phyloP scores from a whole-genome alignment of 805 yeast species.

The Kodamaea hsintzibuensis region DNA sequence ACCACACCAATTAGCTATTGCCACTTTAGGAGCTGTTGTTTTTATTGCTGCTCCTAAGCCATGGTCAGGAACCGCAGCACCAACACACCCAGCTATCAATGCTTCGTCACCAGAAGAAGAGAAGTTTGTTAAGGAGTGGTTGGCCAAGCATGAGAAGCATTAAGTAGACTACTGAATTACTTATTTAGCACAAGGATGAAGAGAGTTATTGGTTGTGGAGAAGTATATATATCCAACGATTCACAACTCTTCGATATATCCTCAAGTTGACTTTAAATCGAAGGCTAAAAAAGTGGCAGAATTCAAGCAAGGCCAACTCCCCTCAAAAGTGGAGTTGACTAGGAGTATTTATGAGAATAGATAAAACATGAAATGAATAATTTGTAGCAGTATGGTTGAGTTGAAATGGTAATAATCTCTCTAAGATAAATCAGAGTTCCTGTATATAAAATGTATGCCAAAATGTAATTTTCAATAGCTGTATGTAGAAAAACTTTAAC shows the following conservation, averaged over 20 bases:
- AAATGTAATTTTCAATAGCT: too few species aligned
- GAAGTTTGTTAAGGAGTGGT: constrained; percentile 68
- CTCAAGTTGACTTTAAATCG: background rate
- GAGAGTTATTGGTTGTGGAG: background rate
- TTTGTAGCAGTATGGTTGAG: too few species aligned
- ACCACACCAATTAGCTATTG: constrained; percentile 81
- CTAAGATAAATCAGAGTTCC: background rate
- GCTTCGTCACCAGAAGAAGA: constrained; percentile 88
- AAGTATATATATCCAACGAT: background rate
- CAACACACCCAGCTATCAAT: constrained; percentile 65
- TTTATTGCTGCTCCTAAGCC: constrained; percentile 71
- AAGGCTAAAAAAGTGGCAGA: background rate
- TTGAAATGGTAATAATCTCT: background rate
- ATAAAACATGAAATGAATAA: background rate
- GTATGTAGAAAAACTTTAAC: background rate
- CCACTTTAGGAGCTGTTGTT: constrained; percentile 71
- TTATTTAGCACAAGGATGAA: background rate
- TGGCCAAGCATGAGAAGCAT: constrained; percentile 52
- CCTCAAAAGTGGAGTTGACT: background rate
- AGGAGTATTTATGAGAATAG: constrained; percentile 3
- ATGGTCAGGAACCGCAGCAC: constrained; percentile 56
- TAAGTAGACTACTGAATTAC: background rate
- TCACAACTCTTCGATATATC: background rate
- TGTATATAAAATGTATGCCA: background rate
- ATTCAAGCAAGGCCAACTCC: background rate